Evolutionary conservation across 1,284 basidiomycete genomes (phyloP).

Genomic region (Puccinia coronata): DNA sequence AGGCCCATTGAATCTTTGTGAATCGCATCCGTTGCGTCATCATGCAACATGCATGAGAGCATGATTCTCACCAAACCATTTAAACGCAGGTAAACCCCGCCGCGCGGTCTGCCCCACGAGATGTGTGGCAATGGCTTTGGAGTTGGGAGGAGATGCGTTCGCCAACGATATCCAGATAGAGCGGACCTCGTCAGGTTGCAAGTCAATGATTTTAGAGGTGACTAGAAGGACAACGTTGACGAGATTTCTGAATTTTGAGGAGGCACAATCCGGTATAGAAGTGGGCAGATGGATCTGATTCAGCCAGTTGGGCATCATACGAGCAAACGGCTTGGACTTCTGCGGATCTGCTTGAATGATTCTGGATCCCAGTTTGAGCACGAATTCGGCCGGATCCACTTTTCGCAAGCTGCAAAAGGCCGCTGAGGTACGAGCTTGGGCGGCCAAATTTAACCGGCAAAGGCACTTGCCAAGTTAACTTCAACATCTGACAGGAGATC

Average conservation of each 20-base stretch:
- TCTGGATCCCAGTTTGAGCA: constrained; percentile 28
- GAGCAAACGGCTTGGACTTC: constrained; percentile 26
- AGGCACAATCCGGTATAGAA: constrained; percentile 14
- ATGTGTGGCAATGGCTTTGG: constrained; percentile 29
- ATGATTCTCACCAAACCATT: constrained; percentile 27
- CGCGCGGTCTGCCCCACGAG: constrained; percentile 32
- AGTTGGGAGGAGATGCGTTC: constrained; percentile 21
- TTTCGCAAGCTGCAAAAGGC: constrained; percentile 19
- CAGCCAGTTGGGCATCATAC: constrained; percentile 45
- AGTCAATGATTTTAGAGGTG: constrained; percentile 35
- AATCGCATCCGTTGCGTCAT: constrained; percentile 13
- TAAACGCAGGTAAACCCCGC: constrained; percentile 26
- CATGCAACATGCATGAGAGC: constrained; percentile 30
- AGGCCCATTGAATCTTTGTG: constrained; percentile 25
- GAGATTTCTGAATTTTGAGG: constrained; percentile 40
- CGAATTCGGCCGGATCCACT: constrained; percentile 16
- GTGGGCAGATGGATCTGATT: constrained; percentile 34
- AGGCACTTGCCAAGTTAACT: constrained; percentile 31
- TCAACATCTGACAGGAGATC: constrained; percentile 38
- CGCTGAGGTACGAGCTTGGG: constrained; percentile 22
- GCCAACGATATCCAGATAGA: constrained; percentile 40
- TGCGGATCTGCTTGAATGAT: constrained; percentile 43
- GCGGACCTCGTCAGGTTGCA: constrained; percentile 26
- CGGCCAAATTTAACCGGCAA: constrained; percentile 31
- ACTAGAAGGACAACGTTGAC: constrained; percentile 29